phyloP scores from a whole-genome alignment of 2,329 filamentous ascomycete genomes.

The Nigrospora sphaerica region DNA sequence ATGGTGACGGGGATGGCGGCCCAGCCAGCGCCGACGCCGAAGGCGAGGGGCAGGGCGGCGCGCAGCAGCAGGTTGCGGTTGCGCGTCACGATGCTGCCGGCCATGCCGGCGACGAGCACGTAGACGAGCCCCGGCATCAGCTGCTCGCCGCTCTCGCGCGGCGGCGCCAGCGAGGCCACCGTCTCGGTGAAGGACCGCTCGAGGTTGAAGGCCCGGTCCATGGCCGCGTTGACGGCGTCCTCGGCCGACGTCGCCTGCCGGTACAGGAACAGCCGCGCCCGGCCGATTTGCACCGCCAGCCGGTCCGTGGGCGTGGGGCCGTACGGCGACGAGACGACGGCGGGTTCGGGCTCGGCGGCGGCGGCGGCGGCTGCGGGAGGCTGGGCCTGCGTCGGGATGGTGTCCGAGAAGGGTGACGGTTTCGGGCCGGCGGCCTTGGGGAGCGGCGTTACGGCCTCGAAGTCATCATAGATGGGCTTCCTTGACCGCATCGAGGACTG shows the following conservation, averaged over 20 bases:
- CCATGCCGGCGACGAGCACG: slow-evolving; percentile 90
- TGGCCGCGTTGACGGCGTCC: slow-evolving; percentile 72
- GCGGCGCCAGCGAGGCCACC: slow-evolving; percentile 78
- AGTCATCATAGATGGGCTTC: slow-evolving; percentile 78
- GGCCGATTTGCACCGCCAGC: slow-evolving; percentile 74
- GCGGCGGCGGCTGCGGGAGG: slow-evolving; percentile 7
- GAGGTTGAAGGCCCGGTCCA: slow-evolving; percentile 74
- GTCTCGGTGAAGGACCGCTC: slow-evolving; percentile 89
- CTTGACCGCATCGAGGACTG: slow-evolving; percentile 28
- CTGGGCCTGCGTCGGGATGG: slow-evolving; percentile 12
- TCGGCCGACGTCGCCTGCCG: slow-evolving; percentile 66
- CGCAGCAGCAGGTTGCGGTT: slow-evolving; percentile 83
- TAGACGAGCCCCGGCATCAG: slow-evolving; percentile 87
- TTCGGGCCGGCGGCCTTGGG: slow-evolving; percentile 16
- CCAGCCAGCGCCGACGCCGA: slow-evolving; percentile 80
- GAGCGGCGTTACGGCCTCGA: slow-evolving; percentile 33
- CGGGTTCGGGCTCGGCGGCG: slow-evolving; percentile 13
- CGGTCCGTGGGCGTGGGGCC: slow-evolving; percentile 81
- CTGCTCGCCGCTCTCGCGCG: slow-evolving; percentile 78
- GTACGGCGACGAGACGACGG: slow-evolving; percentile 20
- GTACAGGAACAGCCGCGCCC: slow-evolving; percentile 75
- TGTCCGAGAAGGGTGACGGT: slow-evolving; percentile 24
- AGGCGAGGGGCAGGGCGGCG: slow-evolving; percentile 65
- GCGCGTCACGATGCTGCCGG: slow-evolving; percentile 82
- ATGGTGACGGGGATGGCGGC: slow-evolving; percentile 82